Base-by-base conservation (phyloP, 257 asterid genomes). In the Pogostemon cablin region DNA sequence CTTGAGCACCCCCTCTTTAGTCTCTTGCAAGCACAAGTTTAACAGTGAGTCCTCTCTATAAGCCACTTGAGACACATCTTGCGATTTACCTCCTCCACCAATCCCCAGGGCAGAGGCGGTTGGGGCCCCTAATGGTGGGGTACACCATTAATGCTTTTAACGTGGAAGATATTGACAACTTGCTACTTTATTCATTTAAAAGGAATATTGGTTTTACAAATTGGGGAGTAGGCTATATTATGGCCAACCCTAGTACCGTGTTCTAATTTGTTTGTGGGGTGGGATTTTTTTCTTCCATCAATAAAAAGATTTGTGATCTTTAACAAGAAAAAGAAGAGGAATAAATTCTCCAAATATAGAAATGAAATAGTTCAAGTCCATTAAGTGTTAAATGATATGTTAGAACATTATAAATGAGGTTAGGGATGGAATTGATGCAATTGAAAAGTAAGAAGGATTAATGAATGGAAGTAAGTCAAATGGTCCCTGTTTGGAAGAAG, bases 381-480 rank as follows among this genome's bases (percentile, higher is more conserved):
- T 41, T 10, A 50, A 50, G 8, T 3, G 6, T 72, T 63, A 3
- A 25, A 35, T 54, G 60, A 72, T 37, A 44, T 35, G 9, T 6
- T 55, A 47, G 32, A 25, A 25, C 32, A 25, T 20, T 43, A 67
- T 9, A 9, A 50, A 34, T 61, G n/a, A 57, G 40, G 11, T 38
- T 34, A 62, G 37, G 46, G 56, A 46, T 54, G 72, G 65, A 72
- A 76, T 69, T 58, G 71, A 58, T 77, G 72, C 34, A 32, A 56
- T 42, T 49, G 58, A 62, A 75, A 73, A 72, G 72, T 1, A 39
- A 62, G 48, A 8, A 55, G 48, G 72, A 54, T 25, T 65, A 68
- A 62, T 17, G 62, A 56, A 46, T 69, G 42, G 50, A 47, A 34
- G 12, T 53, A 79, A 68, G 79, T 81, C 72, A 68, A 52, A 44